Base-by-base conservation (phyloP, 2,329 filamentous ascomycete species). In the Exophiala xenobiotica region DNA sequence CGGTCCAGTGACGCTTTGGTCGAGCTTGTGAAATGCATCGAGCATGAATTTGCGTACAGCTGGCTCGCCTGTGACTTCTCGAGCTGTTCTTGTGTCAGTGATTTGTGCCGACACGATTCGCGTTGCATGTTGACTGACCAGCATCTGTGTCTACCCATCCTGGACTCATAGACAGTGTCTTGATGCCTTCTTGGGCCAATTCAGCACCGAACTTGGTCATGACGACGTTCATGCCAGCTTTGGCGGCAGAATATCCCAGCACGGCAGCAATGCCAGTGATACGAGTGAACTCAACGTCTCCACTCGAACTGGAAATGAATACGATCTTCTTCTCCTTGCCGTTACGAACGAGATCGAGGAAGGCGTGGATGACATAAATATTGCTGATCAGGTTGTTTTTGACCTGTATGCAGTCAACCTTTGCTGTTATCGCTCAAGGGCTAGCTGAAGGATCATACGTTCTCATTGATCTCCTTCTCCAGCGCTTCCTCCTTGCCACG, bases 291-390 rank as follows among this genome's bases (percentile, higher is more conserved):
- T 57, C 51, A 20, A 52, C 19, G 46, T 73, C 70, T 0, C 65
- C 71, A 54, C 70, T 62, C 6, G 62, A 70, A 7, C 56, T 68
- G 16, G 69, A 68, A 19, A 76, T 68, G 14, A 68, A 61, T 4
- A 72, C 58, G 47, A 76, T 68, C 58, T 75, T 75, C 62, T 75
- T 76, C 41, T 63, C 53, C 41, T 43, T 46, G 26, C 70, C 68
- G 24, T 68, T 69, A 12, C 65, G 58, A 20, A 76, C 58, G 18
- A 76, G 63, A 0, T 71, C 71, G 1, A 76, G 52, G 58, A 74
- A 74, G 3, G 65, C 62, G 42, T 70, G 73, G 38, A 57, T 46
- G 33, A 55, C 46, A 23, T 49, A 49, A 26, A 57, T 52, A 26
- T 54, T 57, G 39, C 49, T 42, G 47, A 55, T 46, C 24, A 57